Evolutionary conservation across 768 basidiomycete species (phyloP).

Genomic region (Royoungia palumana): DNA sequence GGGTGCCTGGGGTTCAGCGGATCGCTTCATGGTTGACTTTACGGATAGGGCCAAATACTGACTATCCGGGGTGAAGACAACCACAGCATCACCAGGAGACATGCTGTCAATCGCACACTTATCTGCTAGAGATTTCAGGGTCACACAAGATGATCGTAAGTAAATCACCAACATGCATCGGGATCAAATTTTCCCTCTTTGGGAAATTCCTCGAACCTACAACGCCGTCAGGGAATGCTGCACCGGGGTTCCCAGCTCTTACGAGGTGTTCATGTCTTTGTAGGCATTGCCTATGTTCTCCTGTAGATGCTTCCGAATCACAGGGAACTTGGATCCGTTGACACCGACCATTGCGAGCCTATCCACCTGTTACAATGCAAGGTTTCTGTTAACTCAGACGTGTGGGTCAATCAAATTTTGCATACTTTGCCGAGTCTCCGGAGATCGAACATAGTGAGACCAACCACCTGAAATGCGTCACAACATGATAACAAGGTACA

Average conservation of each 20-base stretch:
- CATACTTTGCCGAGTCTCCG: conserved; percentile 73
- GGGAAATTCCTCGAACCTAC: conserved; percentile 78
- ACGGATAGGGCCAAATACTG: conserved; percentile 25
- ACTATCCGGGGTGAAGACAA: conserved; percentile 93
- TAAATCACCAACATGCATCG: conserved; percentile 69
- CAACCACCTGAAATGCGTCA: conserved; percentile 64
- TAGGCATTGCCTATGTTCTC: conserved; percentile 83
- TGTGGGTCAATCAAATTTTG: conserved; percentile 17
- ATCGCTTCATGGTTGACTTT: background rate
- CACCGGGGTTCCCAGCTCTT: conserved; percentile 25
- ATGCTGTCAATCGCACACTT: conserved; percentile 76
- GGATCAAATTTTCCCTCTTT: conserved; percentile 64
- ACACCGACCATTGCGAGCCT: conserved; percentile 86
- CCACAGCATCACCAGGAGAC: conserved; percentile 80
- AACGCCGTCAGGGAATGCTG: background rate
- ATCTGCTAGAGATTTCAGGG: conserved; percentile 44
- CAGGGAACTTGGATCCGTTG: conserved; percentile 84
- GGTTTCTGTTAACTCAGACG: no score
- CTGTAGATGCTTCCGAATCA: conserved; percentile 73
- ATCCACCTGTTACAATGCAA: conserved; percentile 59
- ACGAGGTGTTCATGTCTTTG: conserved; percentile 85
- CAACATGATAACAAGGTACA: background rate
- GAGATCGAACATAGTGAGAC: conserved; percentile 85
- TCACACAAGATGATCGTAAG: conserved; percentile 3
- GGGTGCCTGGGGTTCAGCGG: conserved; percentile 52